Base-by-base conservation (phyloP, 1,284 basidiomycete species). In the Puccinia hordei region DNA sequence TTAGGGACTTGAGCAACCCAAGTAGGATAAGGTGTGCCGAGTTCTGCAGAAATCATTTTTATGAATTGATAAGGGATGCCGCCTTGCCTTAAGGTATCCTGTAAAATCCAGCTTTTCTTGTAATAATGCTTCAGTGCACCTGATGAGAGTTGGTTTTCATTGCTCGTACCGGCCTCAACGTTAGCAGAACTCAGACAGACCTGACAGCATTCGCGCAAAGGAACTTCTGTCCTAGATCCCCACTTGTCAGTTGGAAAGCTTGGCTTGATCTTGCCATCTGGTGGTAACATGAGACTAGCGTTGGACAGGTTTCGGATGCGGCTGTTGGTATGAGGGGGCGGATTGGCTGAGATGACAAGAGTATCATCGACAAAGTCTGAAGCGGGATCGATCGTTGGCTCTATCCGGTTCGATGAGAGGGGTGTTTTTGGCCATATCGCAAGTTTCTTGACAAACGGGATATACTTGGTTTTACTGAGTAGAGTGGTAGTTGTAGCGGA, bases 81-180 rank as follows among this genome's bases (percentile, higher is more conserved):
- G 19, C 46, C 69, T 72, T 49, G 51, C 46, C 30, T 72, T 22
- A 72, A 22, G 44, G 51, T 72, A 72, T 72, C 69, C 30, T 46
- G 41, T 33, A 72, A 72, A 27, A 72, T 46, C 46, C 69, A 72
- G 30, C 41, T 72, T 72, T 72, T 44, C 22, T 22, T 53, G 30
- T 72, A 19, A 72, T 51, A 46, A 17, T 72, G 69, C 30, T 51
- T 72, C 6, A 72, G 30, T 19, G 69, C 69, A 22, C 69, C 69
- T n/a, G 41, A 0, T 24, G 69, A 72, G 30, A 72, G 41, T 51
- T 53, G 41, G 30, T n/a, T 30, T 8, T 72, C 46, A 27, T 27
- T 30, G 46, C 9, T 49, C 46, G 19, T 24, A 10, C 27, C 30
- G 13, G 19, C 24, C 2, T 44, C 46, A 30, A 51, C 24, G 44